These are phyloP conservation scores for Ascochyta lentis DNA, from an alignment of 2,329 filamentous ascomycete species.

Conservation along the genomic window DNA sequence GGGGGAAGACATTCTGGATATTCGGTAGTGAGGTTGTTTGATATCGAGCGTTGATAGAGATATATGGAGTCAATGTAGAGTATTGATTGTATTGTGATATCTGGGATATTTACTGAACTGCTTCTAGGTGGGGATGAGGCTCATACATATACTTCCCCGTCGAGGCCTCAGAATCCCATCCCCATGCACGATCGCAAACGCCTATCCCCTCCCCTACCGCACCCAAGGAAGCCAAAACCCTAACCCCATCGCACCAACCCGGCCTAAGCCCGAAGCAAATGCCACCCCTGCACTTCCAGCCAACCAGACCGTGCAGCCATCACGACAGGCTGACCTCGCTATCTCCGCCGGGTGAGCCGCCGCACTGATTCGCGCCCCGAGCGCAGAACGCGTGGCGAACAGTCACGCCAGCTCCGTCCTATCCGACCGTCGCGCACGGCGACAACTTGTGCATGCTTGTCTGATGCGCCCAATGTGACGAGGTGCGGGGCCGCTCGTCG, in stretches of 20 bases:
- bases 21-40: slow-evolving; percentile 12
- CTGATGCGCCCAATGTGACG: slow-evolving; percentile 24
- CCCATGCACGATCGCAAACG: slow-evolving; percentile 20
- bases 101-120: slow-evolving; percentile 10
- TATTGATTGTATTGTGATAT: slow-evolving; percentile 10
- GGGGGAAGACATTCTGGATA: slow-evolving; percentile 38
- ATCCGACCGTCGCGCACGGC: slow-evolving; percentile 24
- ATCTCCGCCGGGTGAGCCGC: slow-evolving; percentile 17
- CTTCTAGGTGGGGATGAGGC: slow-evolving; percentile 8
- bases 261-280: slow-evolving; percentile 9
- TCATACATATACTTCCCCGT: slow-evolving; percentile 16
- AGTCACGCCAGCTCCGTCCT: slow-evolving; percentile 23
- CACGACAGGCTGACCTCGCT: slow-evolving; percentile 2
- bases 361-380: slow-evolving; percentile 28
- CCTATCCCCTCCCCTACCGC: slow-evolving; percentile 16
- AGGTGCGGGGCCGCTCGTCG: slow-evolving; percentile 15
- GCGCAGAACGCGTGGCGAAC: slow-evolving; percentile 31
- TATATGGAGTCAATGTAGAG: background rate
- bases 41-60: slow-evolving; percentile 8
- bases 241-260: slow-evolving; percentile 23
- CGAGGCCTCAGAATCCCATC: slow-evolving; percentile 7
- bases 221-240: slow-evolving; percentile 24
- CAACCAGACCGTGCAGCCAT: slow-evolving; percentile 15
- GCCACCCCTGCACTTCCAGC: slow-evolving; percentile 21
- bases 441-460: slow-evolving; percentile 25